These are phyloP conservation scores for Sordaria brevicollis DNA, from an alignment of 495 filamentous ascomycete species.

Conservation along the genomic window DNA sequence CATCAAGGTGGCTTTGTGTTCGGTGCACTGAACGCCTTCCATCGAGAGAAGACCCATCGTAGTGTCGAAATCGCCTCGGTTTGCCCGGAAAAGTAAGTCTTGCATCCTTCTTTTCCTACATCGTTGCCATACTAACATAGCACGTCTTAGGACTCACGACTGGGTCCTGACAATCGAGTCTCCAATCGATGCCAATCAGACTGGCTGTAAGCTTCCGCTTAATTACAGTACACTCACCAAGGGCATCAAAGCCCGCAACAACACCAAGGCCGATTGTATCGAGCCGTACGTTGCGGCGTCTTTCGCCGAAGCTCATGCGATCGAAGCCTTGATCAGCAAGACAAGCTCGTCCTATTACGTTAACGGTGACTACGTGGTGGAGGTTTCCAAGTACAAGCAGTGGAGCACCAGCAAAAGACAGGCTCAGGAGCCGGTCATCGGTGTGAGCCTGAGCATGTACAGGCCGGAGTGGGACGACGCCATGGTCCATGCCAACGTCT, in stretches of 20 bases:
- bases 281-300: neutral
- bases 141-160: conserved; percentile 7
- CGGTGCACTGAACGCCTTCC: conserved; percentile 1
- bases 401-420: neutral
- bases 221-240: neutral
- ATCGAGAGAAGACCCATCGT: conserved; percentile 5
- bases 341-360: conserved; percentile 4
- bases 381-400: conserved; percentile 6
- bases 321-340: conserved; percentile 7
- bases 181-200: neutral
- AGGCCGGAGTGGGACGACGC: conserved; percentile 10
- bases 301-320: neutral
- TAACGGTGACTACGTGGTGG: conserved; percentile 6
- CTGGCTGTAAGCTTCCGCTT: neutral
- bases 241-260: neutral
- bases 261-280: neutral
- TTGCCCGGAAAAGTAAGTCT: conserved; percentile 31
- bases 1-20: neutral
- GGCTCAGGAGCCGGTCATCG: neutral
- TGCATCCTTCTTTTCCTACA: neutral
- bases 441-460: conserved; percentile 2
- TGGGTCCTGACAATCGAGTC: conserved; percentile 13
- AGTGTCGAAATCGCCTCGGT: conserved; percentile 21
- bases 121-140: neutral
- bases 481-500: neutral